Evolutionary conservation across 2,329 filamentous ascomycete species (phyloP).

Genomic region (Trichoderma koningii): DNA sequence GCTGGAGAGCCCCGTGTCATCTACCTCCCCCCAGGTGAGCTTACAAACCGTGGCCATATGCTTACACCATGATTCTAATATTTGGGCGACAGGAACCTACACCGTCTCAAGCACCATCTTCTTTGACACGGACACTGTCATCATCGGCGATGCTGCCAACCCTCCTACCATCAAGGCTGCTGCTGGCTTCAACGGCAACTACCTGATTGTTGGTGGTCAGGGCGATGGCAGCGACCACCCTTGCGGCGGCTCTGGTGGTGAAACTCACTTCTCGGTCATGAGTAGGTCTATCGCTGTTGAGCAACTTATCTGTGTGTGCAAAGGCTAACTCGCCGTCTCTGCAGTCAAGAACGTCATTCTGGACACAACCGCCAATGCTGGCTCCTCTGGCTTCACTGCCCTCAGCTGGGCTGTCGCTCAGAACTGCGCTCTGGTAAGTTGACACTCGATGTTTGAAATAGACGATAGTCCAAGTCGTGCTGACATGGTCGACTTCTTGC

Average conservation of each 20-base stretch:
- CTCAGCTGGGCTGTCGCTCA: conserved; percentile 32
- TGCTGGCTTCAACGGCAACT: conserved; percentile 62
- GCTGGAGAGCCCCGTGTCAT: conserved; percentile 31
- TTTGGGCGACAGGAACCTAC: conserved; percentile 26
- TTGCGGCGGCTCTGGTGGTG: conserved; percentile 29
- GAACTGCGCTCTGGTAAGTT: conserved; percentile 30
- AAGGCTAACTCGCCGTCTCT: background rate
- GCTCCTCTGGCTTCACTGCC: conserved; percentile 27
- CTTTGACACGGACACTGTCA: conserved; percentile 62
- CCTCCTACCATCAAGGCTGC: conserved; percentile 71
- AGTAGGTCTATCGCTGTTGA: conserved; percentile 6
- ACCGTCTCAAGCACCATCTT: conserved; percentile 28
- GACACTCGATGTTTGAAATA: background rate
- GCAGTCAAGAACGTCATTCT: conserved; percentile 31
- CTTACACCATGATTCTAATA: background rate
- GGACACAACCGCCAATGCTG: conserved; percentile 30
- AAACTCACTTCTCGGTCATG: conserved; percentile 32
- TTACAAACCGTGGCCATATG: too few relatives aligned
- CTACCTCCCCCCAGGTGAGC: conserved; percentile 30
- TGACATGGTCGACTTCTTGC: background rate
- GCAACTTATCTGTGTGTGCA: too few relatives aligned
- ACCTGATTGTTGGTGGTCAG: conserved; percentile 30
- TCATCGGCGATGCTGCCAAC: conserved; percentile 73
- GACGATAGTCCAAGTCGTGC: background rate
- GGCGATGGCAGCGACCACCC: conserved; percentile 27